Evolutionary conservation across 1,284 basidiomycete species (phyloP).

Genomic region (Leccinum subrobustum): DNA sequence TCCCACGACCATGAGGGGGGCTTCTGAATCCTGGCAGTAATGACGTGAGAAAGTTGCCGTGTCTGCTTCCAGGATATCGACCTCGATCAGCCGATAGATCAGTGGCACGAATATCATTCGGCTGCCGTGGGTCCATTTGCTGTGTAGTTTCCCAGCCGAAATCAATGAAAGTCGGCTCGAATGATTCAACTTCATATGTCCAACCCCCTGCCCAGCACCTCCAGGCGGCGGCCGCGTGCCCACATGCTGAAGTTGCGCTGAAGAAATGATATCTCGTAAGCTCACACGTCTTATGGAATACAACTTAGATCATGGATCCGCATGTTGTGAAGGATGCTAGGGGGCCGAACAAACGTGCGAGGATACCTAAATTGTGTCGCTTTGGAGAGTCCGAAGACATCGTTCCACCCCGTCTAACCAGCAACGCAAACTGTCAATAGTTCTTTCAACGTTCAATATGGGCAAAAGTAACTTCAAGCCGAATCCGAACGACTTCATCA

Average conservation of each 20-base stretch:
- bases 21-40: too few relatives aligned
- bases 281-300: background rate
- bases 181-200: too few relatives aligned
- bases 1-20: too few relatives aligned
- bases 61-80: background rate
- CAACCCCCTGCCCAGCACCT: too few relatives aligned
- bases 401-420: background rate
- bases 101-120: background rate
- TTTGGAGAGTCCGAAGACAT: background rate
- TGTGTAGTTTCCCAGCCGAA: too few relatives aligned
- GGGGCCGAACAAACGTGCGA: background rate
- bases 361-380: background rate
- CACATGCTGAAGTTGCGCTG: background rate
- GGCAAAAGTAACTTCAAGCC: background rate
- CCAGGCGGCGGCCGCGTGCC: too few relatives aligned
- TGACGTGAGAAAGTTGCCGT: background rate
- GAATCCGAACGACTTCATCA: background rate
- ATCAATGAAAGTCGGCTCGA: too few relatives aligned
- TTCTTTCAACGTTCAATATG: background rate
- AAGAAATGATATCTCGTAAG: background rate
- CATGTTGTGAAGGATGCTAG: background rate
- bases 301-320: background rate
- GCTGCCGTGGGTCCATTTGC: background rate
- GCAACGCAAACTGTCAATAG: background rate
- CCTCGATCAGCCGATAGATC: too few relatives aligned